Percentiles rank a stretch among this genome's conserved stretches.
Conservation (phyloP, 2,329 filamentous ascomycete genomes). For the Bipolaris gigantea region DNA sequence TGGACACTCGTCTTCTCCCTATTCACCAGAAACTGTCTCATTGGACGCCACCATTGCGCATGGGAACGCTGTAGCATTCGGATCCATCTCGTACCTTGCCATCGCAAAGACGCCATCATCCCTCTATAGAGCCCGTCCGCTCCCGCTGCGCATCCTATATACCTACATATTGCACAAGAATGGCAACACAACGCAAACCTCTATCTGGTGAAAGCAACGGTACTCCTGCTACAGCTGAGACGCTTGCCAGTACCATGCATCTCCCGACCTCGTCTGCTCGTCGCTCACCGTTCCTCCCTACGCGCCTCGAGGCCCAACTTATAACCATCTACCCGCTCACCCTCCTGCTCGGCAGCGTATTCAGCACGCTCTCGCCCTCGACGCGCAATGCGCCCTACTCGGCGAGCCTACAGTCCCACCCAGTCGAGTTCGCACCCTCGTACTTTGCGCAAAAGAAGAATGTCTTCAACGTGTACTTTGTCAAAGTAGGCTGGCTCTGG, state of each 20-base stretch:
- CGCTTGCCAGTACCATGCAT: constrained; percentile 30
- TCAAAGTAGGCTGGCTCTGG: constrained; percentile 96
- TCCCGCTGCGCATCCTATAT: background rate
- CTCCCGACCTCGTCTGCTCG: constrained; percentile 27
- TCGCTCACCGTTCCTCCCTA: constrained; percentile 66
- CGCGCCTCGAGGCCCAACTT: constrained; percentile 65
- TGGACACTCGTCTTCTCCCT: background rate
- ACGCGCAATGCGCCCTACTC: constrained; percentile 65
- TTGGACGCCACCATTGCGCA: background rate
- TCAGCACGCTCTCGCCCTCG: constrained; percentile 75
- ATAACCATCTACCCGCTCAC: constrained; percentile 75
- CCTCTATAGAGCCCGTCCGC: background rate
- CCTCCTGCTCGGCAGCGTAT: constrained; percentile 79
- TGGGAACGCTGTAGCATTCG: background rate
- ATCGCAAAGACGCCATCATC: background rate
- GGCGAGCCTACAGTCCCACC: constrained; percentile 63
- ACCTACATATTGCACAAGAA: constrained; percentile 11
- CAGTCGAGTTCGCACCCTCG: constrained; percentile 62
- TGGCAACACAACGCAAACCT: constrained; percentile 41
- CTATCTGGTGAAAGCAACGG: constrained; percentile 17
- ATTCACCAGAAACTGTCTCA: background rate
- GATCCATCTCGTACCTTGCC: background rate
- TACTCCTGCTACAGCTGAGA: constrained; percentile 26
- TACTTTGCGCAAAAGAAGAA: constrained; percentile 97
- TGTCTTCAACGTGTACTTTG: constrained; percentile 87